Percentiles rank a stretch among this genome's conserved stretches.
Conservation (phyloP, 2,329 filamentous ascomycete species). For the Hymenoscyphus salicellus region DNA sequence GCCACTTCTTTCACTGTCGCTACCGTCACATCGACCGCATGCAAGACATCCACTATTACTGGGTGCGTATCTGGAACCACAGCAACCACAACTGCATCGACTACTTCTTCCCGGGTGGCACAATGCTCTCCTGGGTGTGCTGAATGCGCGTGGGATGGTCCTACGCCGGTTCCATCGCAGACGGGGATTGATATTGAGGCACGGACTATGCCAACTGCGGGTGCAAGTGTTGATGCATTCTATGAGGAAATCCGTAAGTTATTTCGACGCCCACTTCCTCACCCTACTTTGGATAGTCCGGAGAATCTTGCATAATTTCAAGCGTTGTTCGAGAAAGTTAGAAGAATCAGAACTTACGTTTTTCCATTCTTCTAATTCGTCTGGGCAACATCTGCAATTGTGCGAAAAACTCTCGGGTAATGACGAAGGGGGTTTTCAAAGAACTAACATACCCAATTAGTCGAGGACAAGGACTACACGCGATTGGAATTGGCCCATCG, state of each 20-base stretch:
- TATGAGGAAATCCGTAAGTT: conserved; percentile 3
- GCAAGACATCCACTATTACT: conserved; percentile 9
- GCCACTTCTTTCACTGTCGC: conserved; percentile 8
- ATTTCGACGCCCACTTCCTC: not conserved
- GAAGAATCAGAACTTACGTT: too few species aligned
- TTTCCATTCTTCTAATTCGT: too few species aligned
- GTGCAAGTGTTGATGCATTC: not conserved
- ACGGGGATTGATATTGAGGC: not conserved
- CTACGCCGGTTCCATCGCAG: not conserved
- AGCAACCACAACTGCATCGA: conserved; percentile 10
- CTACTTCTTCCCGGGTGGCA: not conserved
- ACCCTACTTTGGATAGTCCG: too few species aligned
- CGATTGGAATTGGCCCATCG: not conserved
- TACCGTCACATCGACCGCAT: conserved; percentile 9
- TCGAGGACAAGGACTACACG: not conserved
- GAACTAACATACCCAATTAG: not conserved
- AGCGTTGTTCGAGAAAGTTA: too few species aligned
- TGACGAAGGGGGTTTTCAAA: too few species aligned
- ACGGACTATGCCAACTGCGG: not conserved
- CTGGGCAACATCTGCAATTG: too few species aligned
- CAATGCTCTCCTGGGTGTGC: not conserved
- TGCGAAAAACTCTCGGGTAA: too few species aligned
- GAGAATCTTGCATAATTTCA: too few species aligned
- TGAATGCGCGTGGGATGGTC: not conserved
- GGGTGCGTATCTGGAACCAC: conserved; percentile 9